Conservation (phyloP, 2,329 filamentous ascomycete species). For the Colletotrichum cuscutae region DNA sequence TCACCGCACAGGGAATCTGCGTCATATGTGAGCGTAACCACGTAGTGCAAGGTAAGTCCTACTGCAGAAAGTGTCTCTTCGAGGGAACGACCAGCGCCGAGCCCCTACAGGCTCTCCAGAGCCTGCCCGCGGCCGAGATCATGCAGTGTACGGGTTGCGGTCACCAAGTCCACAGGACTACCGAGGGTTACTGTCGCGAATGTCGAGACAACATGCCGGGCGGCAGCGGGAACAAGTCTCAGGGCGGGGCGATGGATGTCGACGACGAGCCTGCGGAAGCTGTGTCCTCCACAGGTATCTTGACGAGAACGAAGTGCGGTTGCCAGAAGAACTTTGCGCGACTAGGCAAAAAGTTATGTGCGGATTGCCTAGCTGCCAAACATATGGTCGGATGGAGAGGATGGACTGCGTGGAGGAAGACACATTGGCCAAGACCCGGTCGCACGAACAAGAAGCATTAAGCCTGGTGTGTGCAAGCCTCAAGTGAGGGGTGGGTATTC, state of each 20-base stretch:
- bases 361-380: not conserved
- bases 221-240: not conserved
- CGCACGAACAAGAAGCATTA: not conserved
- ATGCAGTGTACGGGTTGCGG: not conserved
- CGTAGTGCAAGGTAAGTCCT: not conserved
- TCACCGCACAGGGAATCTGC: not conserved
- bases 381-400: not conserved
- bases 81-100: not conserved
- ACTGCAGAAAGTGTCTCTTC: not conserved
- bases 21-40: not conserved
- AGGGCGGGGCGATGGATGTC: not conserved
- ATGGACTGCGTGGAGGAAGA: not conserved
- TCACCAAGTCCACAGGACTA: not conserved
- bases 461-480: not conserved
- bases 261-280: not conserved
- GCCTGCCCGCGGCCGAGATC: not conserved
- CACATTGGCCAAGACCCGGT: not conserved
- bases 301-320: not conserved
- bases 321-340: not conserved
- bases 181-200: not conserved
- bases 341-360: not conserved
- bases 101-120: not conserved
- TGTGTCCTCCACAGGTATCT: too few relatives aligned
- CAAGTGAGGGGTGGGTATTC: not conserved
- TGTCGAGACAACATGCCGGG: not conserved